Percentiles rank a stretch among this genome's conserved stretches.
Conservation (phyloP, 257 asterid genomes). For the Linderniella brevidens region DNA sequence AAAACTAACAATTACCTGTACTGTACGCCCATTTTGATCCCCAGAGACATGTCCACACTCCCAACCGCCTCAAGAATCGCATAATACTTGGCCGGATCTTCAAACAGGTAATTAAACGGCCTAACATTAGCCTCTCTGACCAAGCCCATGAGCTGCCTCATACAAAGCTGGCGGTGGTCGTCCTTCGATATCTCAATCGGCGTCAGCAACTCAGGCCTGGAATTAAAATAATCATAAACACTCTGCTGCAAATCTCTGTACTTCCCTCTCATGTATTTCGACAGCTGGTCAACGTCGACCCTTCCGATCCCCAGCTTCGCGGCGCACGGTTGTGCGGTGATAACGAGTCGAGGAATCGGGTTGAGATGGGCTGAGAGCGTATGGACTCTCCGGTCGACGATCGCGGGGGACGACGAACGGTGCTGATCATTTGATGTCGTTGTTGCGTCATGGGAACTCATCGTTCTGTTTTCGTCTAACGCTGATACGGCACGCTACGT, state of each 20-base stretch:
- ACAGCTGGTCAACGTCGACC: slow-evolving; percentile 12
- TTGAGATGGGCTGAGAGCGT: too few relatives aligned
- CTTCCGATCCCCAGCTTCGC: too few relatives aligned
- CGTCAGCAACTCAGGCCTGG: slow-evolving; percentile 83
- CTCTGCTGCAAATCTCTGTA: slow-evolving; percentile 61
- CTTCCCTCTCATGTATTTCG: slow-evolving; percentile 64
- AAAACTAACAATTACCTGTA: slow-evolving; percentile 38
- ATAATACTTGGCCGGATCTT: slow-evolving; percentile 79
- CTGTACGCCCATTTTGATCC: slow-evolving; percentile 91
- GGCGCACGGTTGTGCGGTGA: too few relatives aligned
- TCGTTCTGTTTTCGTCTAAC: too few relatives aligned
- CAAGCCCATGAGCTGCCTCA: slow-evolving; percentile 67
- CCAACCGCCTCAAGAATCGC: slow-evolving; percentile 87
- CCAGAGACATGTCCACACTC: slow-evolving; percentile 87
- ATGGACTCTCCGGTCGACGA: too few relatives aligned
- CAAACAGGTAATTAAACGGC: slow-evolving; percentile 54
- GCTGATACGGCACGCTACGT: too few relatives aligned
- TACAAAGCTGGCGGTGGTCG: slow-evolving; percentile 81
- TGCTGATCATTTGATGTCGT: too few relatives aligned
- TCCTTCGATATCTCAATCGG: slow-evolving; percentile 81
- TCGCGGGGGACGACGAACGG: too few relatives aligned
- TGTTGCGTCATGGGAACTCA: too few relatives aligned
- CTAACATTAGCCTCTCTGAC: slow-evolving; percentile 75
- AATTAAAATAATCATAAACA: slow-evolving; percentile 65
- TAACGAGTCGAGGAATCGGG: too few relatives aligned